Conservation (phyloP, 495 filamentous ascomycete genomes). For the Cenococcum geophilum region DNA sequence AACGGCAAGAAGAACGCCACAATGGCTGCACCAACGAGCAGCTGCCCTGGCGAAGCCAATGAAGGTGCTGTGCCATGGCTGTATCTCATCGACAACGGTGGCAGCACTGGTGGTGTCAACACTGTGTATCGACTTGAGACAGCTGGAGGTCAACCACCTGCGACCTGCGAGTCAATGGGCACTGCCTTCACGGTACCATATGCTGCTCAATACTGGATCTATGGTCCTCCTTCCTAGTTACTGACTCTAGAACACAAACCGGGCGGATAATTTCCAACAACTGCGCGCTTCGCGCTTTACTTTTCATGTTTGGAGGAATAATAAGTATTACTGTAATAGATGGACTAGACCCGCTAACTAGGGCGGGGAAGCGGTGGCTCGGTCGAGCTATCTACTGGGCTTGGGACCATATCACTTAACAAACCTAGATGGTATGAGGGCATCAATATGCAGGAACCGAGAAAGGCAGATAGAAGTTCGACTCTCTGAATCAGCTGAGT, state of each 20-base stretch:
- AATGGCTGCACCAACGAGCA: conserved; percentile 18
- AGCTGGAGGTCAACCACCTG: conserved; percentile 26
- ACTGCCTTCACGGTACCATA: conserved; percentile 25
- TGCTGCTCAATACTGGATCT: conserved; percentile 31
- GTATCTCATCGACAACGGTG: conserved; percentile 18
- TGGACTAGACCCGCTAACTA: too few relatives aligned
- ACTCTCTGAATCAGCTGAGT: background rate
- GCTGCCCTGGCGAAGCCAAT: conserved; percentile 21
- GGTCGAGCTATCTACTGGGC: too few relatives aligned
- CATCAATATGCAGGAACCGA: background rate
- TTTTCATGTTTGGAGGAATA: background rate
- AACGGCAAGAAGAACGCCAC: conserved; percentile 22
- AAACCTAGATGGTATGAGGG: too few relatives aligned
- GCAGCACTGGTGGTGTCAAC: conserved; percentile 23
- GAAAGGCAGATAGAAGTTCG: background rate
- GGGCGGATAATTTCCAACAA: background rate
- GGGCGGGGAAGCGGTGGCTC: too few relatives aligned
- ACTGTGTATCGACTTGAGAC: conserved; percentile 31
- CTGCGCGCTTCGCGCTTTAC: background rate
- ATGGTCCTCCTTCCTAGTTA: conserved; percentile 1
- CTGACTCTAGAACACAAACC: background rate
- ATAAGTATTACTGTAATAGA: too few relatives aligned
- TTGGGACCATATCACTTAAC: too few relatives aligned
- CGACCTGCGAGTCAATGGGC: conserved; percentile 12
- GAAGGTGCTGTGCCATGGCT: conserved; percentile 27